Conservation (phyloP, 2,329 filamentous ascomycete species). For the Aulographum hederae region DNA sequence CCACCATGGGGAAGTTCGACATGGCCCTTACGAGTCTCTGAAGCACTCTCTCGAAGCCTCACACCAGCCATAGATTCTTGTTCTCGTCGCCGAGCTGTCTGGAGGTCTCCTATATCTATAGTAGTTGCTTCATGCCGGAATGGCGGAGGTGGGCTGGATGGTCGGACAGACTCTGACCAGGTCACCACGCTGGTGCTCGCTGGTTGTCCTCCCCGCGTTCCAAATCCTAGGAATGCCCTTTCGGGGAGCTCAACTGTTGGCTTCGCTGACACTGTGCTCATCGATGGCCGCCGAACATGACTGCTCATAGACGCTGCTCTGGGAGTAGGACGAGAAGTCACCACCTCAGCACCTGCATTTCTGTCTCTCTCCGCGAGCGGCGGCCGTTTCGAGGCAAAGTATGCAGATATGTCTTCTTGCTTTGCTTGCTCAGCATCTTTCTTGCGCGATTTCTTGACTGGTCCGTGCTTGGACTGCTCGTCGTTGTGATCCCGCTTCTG, state of each 20-base stretch:
- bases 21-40: too few relatives aligned
- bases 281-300: not conserved
- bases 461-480: constrained; percentile 11
- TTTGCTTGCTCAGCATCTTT: constrained; percentile 9
- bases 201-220: constrained; percentile 14
- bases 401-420: constrained; percentile 22
- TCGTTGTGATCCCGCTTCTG: constrained; percentile 15
- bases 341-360: constrained; percentile 9
- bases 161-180: not conserved
- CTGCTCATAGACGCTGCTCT: not conserved
- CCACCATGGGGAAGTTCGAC: too few relatives aligned
- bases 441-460: constrained; percentile 13
- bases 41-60: too few relatives aligned
- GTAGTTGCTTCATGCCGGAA: too few relatives aligned
- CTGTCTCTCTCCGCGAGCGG: constrained; percentile 10
- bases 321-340: not conserved
- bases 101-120: too few relatives aligned
- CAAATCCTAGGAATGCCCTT: constrained; percentile 14
- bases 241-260: constrained; percentile 15
- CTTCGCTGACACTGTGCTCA: constrained; percentile 5
- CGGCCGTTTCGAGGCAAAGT: constrained; percentile 19
- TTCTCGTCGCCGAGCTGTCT: too few relatives aligned
- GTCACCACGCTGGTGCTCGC: constrained; percentile 14
- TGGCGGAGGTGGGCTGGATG: too few relatives aligned
- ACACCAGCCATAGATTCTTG: too few relatives aligned